These are phyloP conservation scores for Trametes cingulata DNA, from an alignment of 768 basidiomycete genomes.

Conservation along the genomic window DNA sequence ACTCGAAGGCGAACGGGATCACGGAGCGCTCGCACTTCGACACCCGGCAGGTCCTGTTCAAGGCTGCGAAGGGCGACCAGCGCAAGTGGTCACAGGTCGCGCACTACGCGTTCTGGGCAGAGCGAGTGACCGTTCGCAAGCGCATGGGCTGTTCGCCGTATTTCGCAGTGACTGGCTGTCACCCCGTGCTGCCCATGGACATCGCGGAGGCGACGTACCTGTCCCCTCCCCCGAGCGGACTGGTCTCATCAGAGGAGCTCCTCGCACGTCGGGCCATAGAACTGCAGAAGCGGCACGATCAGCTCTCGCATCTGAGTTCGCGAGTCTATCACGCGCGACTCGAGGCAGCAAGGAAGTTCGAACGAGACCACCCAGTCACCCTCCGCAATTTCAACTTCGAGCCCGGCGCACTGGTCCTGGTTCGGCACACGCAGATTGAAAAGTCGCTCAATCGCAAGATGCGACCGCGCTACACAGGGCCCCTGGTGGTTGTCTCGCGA, in stretches of 20 bases:
- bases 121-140: slow-evolving; percentile 34
- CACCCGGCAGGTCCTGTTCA: slow-evolving; percentile 37
- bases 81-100: slow-evolving; percentile 26
- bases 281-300: neutral
- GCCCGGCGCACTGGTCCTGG: slow-evolving; percentile 29
- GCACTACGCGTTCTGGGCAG: slow-evolving; percentile 38
- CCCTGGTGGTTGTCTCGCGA: slow-evolving; percentile 24
- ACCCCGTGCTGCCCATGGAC: slow-evolving; percentile 26
- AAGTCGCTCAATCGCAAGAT: slow-evolving; percentile 27
- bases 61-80: slow-evolving; percentile 29
- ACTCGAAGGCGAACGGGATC: slow-evolving; percentile 42
- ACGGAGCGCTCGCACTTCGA: slow-evolving; percentile 36
- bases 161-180: slow-evolving; percentile 19
- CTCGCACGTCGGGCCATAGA: slow-evolving; percentile 2
- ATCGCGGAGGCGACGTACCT: slow-evolving; percentile 23
- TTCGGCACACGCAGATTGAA: slow-evolving; percentile 31
- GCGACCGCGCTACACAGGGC: slow-evolving; percentile 20
- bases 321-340: slow-evolving; percentile 1
- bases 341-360: slow-evolving; percentile 16
- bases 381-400: slow-evolving; percentile 27
- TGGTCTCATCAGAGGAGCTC: slow-evolving; percentile 12
- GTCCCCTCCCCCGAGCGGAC: slow-evolving; percentile 1
- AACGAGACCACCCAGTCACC: slow-evolving; percentile 1
- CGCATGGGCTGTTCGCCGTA: slow-evolving; percentile 35
- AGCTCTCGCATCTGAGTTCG: neutral